Evolutionary conservation across 1,139 yeast genomes (phyloP), one percentile per base, ranked within the genome.

Genomic region (Meyerozyma athensensis): DNA sequence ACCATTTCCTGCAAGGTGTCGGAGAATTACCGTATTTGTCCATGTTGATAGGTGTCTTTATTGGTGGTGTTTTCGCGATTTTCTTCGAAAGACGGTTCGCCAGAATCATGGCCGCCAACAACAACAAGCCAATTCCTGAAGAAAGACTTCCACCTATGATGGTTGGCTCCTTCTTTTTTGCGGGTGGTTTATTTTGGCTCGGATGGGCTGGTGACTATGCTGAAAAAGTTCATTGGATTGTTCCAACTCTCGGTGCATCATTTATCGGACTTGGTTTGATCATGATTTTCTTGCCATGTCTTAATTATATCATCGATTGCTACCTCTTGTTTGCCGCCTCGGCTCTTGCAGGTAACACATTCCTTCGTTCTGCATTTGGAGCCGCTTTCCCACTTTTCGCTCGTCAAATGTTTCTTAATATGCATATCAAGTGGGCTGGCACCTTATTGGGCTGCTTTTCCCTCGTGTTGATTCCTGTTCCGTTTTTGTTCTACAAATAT

Each of bases 331-430:
- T 81, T 53, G 95, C 96, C 4, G 96, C 96, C 4, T 83, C 95
- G 19, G 96, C 96, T 1, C 68, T 89, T 48, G 96, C 97, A 4
- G 96, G 84, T 10, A 86, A 86, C 56, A 80, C 96, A 0, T 79
- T 89, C 51, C 58, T 82, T 46, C 75, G 89, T 68, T 78, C 86
- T 2, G 61, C 70, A 12, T 72, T 73, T 53, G 79, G 77, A 31
- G 79, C 74, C 33, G 71, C 65, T 5, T 67, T 73, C 58, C 73
- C 79, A 30, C 66, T 73, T 41, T 39, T 39, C 23, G 76, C 81
- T 3, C 63, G 70, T 19, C 82, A 72, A 55, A 79, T 89, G 96
- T 86, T 87, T 60, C 59, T 67, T 12, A 74, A 72, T 46, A 72
- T 89, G 77, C 82, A 87, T 24, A 75, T 78, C 36, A 79, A 84